A percentile compares a stretch with the other conserved stretches of the same genome.
These are phyloP conservation scores for Zopfia rhizophila DNA, from an alignment of 2,329 filamentous ascomycete genomes.

Conservation along the genomic window DNA sequence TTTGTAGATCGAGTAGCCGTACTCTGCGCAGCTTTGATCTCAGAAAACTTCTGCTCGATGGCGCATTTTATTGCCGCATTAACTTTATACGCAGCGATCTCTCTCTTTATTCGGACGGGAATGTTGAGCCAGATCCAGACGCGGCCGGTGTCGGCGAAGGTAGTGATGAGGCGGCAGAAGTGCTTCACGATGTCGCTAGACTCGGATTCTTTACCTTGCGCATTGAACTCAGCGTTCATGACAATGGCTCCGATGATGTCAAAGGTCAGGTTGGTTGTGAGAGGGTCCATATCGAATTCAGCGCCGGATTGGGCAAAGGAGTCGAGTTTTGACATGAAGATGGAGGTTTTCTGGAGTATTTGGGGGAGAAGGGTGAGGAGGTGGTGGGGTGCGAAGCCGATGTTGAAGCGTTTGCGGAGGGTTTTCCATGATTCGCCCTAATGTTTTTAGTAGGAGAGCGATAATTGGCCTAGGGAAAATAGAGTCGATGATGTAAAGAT, in stretches of 20 bases:
- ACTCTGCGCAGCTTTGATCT: constrained; percentile 31
- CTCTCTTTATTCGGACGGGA: constrained; percentile 26
- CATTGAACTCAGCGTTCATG: constrained; percentile 40
- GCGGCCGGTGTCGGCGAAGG: constrained; percentile 32
- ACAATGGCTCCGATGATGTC: constrained; percentile 49
- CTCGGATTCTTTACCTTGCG: constrained; percentile 30
- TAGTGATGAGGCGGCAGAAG: constrained; percentile 31
- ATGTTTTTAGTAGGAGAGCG: too few relatives aligned
- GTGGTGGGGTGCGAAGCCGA: constrained; percentile 50
- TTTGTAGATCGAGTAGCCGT: constrained; percentile 25
- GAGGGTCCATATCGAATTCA: constrained; percentile 42
- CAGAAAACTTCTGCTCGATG: constrained; percentile 36
- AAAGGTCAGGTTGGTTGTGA: constrained; percentile 44
- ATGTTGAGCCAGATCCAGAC: constrained; percentile 36
- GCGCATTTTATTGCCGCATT: constrained; percentile 40
- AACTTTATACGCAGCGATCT: constrained; percentile 33
- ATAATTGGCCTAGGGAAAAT: neutral
- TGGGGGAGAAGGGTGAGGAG: constrained; percentile 46
- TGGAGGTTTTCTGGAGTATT: constrained; percentile 47
- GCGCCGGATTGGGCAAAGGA: constrained; percentile 32
- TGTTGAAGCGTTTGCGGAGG: constrained; percentile 48
- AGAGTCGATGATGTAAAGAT: neutral
- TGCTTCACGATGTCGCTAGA: constrained; percentile 38
- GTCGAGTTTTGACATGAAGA: constrained; percentile 45
- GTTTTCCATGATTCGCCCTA: constrained; percentile 47